phyloP scores from a whole-genome alignment of 768 basidiomycete genomes.

The Cubamyces lactineus region DNA sequence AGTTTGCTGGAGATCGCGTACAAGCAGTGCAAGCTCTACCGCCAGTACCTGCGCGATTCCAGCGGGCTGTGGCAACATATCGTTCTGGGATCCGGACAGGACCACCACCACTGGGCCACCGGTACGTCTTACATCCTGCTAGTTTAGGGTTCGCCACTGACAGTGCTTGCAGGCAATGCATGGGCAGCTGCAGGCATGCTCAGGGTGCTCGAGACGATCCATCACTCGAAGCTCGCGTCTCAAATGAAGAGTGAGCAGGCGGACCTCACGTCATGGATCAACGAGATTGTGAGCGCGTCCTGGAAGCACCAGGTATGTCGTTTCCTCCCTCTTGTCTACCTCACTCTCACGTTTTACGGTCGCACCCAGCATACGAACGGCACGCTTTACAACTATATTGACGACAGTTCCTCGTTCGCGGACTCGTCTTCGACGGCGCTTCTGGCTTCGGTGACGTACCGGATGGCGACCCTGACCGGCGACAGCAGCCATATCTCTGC shows the following conservation, averaged over 20 bases:
- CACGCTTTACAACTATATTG: constrained; percentile 55
- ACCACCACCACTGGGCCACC: constrained; percentile 60
- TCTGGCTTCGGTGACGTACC: constrained; percentile 58
- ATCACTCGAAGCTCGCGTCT: constrained; percentile 44
- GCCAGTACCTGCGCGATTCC: constrained; percentile 52
- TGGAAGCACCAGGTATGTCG: constrained; percentile 48
- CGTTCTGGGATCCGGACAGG: constrained; percentile 46
- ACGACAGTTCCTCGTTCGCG: constrained; percentile 51
- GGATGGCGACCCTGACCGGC: constrained; percentile 49
- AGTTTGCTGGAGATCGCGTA: constrained; percentile 52
- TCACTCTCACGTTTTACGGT: neutral
- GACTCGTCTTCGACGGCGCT: constrained; percentile 62
- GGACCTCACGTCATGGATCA: constrained; percentile 55
- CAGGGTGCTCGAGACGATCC: constrained; percentile 59
- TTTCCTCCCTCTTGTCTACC: neutral
- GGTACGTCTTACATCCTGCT: constrained; percentile 36
- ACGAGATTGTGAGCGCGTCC: constrained; percentile 50
- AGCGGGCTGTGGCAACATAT: constrained; percentile 62
- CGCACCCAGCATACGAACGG: constrained; percentile 44
- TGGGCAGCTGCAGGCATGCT: constrained; percentile 76
- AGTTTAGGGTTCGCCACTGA: neutral
- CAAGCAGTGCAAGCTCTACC: constrained; percentile 59
- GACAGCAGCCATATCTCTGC: constrained; percentile 41
- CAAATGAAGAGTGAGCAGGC: constrained; percentile 43
- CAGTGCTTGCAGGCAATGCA: constrained; percentile 49